These are phyloP conservation scores for Plasmopara muralis DNA, from an alignment of 352 stramenopile species.

Conservation along the genomic window DNA sequence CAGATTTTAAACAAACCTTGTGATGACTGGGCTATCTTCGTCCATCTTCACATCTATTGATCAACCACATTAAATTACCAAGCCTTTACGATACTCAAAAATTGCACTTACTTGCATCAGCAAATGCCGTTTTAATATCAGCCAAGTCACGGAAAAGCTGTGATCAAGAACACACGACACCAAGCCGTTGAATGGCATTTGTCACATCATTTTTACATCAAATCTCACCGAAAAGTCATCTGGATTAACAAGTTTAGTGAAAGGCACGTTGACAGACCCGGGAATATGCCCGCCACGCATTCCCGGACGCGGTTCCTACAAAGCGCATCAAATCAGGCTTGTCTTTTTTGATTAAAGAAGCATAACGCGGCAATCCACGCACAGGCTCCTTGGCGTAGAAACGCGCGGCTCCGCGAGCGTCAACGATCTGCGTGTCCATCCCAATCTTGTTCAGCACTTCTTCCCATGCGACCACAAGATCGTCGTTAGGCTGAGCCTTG, in stretches of 20 bases:
- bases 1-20: conserved; percentile 30
- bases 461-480: conserved; percentile 49
- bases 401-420: conserved; percentile 82
- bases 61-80: conserved; percentile 19
- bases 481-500: conserved; percentile 40
- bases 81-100: background rate
- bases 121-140: conserved; percentile 77
- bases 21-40: conserved; percentile 55
- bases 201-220: too few relatives aligned
- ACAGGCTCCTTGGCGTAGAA: conserved; percentile 85
- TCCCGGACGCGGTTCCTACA: conserved; percentile 85
- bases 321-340: background rate
- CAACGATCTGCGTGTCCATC: conserved; percentile 78
- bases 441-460: conserved; percentile 54
- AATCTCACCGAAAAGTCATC: conserved; percentile 74
- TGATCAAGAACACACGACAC: background rate
- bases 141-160: conserved; percentile 67
- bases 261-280: conserved; percentile 86
- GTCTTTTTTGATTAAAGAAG: background rate
- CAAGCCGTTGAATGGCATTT: too few relatives aligned
- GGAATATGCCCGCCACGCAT: conserved; percentile 91
- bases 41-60: conserved; percentile 38
- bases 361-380: conserved; percentile 1
- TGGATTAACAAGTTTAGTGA: conserved; percentile 75
- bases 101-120: conserved; percentile 42